These are phyloP conservation scores for Lithohypha guttulata DNA, from an alignment of 2,329 filamentous ascomycete genomes.

Conservation along the genomic window DNA sequence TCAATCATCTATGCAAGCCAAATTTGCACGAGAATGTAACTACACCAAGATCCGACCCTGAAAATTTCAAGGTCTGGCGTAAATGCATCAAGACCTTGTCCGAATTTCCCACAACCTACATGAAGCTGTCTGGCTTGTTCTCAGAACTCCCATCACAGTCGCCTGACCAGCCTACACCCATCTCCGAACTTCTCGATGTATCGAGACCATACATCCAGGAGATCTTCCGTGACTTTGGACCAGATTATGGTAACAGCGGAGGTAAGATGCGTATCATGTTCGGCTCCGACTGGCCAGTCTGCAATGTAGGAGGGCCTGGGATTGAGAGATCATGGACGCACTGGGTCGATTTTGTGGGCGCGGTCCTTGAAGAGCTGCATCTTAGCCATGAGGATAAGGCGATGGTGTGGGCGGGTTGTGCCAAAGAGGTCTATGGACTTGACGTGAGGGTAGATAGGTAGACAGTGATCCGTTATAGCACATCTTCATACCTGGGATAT, in stretches of 20 bases:
- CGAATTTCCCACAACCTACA: conserved; percentile 56
- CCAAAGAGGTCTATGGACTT: conserved; percentile 54
- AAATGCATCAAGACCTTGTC: conserved; percentile 57
- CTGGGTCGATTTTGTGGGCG: conserved; percentile 63
- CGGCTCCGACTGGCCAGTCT: conserved; percentile 88
- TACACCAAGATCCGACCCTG: conserved; percentile 29
- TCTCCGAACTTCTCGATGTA: conserved; percentile 49
- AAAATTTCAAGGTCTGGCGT: conserved; percentile 58
- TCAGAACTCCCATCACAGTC: conserved; percentile 56
- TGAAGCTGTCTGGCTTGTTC: conserved; percentile 85
- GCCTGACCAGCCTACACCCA: conserved; percentile 25
- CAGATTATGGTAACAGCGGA: conserved; percentile 28
- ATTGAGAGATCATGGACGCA: conserved; percentile 57
- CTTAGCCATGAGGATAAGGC: conserved; percentile 52
- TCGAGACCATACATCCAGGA: conserved; percentile 62
- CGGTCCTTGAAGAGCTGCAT: conserved; percentile 42
- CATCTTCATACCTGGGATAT: too few species aligned
- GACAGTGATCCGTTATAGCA: too few species aligned
- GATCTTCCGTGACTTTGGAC: conserved; percentile 61
- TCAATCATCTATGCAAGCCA: conserved; percentile 87
- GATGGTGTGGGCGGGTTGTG: conserved; percentile 63
- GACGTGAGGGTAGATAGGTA: too few species aligned
- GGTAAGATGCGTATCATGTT: conserved; percentile 65
- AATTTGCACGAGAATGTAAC: conserved; percentile 47
- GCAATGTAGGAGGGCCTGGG: conserved; percentile 54